Evolutionary conservation across 2,329 filamentous ascomycete species (phyloP).

Genomic region (Microcera coccophila): DNA sequence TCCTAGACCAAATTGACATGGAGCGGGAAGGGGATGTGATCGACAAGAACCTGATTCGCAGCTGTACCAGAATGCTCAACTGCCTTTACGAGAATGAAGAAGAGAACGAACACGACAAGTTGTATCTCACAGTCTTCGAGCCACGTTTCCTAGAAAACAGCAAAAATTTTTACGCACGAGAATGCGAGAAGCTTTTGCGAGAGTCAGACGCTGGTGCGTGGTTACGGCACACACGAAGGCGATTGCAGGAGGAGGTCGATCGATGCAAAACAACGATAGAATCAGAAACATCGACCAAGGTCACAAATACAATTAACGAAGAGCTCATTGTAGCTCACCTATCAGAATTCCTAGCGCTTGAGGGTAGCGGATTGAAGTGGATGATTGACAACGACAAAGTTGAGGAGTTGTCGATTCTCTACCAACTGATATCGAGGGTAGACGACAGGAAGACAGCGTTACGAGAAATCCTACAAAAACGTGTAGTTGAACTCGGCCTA

Average conservation of each 20-base stretch:
- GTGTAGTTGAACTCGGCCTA: conserved; percentile 73
- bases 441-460: conserved; percentile 70
- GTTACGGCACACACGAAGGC: conserved; percentile 68
- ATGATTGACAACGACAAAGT: conserved; percentile 90
- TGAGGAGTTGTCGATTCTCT: conserved; percentile 76
- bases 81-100: conserved; percentile 76
- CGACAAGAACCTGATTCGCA: conserved; percentile 75
- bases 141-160: conserved; percentile 70
- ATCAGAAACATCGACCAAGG: conserved; percentile 65
- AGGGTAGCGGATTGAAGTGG: conserved; percentile 74
- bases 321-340: conserved; percentile 76
- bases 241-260: conserved; percentile 75
- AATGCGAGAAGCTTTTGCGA: conserved; percentile 70
- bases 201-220: conserved; percentile 79
- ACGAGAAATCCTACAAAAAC: conserved; percentile 65
- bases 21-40: conserved; percentile 88
- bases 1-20: conserved; percentile 89
- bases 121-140: conserved; percentile 84
- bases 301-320: conserved; percentile 72
- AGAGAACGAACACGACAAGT: conserved; percentile 71
- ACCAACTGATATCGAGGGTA: conserved; percentile 72
- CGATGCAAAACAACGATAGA: conserved; percentile 82
- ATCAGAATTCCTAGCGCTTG: conserved; percentile 76
- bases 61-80: conserved; percentile 86
- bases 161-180: conserved; percentile 66